Evolutionary conservation across 192 early-diverging fungal species (phyloP).

Genomic region (Coemansia sp.): DNA sequence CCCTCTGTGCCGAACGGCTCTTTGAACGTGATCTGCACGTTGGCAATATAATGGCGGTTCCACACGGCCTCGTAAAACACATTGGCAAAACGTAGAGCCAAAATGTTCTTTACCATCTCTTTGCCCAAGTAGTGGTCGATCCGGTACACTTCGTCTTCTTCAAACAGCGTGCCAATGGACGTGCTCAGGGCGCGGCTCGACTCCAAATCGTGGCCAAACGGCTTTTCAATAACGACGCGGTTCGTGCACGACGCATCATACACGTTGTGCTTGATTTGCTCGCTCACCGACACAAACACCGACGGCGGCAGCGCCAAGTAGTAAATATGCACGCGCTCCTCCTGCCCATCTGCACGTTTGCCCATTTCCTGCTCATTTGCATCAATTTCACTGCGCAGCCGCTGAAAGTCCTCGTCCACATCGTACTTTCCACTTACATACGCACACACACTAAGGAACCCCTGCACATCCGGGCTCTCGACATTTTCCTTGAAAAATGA

Average conservation of each 20-base stretch:
- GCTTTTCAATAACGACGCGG: slow-evolving; percentile 95
- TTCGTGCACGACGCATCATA: slow-evolving; percentile 69
- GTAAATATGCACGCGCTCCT: slow-evolving; percentile 76
- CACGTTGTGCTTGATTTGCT: slow-evolving; percentile 66
- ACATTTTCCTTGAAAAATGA: slow-evolving; percentile 60
- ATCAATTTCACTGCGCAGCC: slow-evolving; percentile 62
- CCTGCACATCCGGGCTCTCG: slow-evolving; percentile 50
- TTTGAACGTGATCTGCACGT: slow-evolving; percentile 98
- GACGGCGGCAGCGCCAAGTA: slow-evolving; percentile 97
- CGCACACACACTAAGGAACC: slow-evolving; percentile 70
- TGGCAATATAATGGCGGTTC: slow-evolving; percentile 84
- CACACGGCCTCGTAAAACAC: slow-evolving; percentile 91
- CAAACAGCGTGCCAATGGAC: slow-evolving; percentile 75
- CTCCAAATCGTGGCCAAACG: slow-evolving; percentile 91
- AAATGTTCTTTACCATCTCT: slow-evolving; percentile 98
- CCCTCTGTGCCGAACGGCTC: slow-evolving; percentile 96
- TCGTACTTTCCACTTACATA: slow-evolving; percentile 67
- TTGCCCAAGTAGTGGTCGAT: slow-evolving; percentile 99
- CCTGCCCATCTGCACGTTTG: slow-evolving; percentile 62
- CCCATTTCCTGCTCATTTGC: slow-evolving; percentile 41
- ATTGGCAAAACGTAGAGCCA: slow-evolving; percentile 92
- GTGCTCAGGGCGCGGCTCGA: slow-evolving; percentile 71
- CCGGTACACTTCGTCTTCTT: slow-evolving; percentile 93
- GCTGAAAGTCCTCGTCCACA: slow-evolving; percentile 62
- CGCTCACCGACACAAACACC: slow-evolving; percentile 86